Evolutionary conservation across 1,139 yeast species (phyloP).

Genomic region (Taphrina populina): DNA sequence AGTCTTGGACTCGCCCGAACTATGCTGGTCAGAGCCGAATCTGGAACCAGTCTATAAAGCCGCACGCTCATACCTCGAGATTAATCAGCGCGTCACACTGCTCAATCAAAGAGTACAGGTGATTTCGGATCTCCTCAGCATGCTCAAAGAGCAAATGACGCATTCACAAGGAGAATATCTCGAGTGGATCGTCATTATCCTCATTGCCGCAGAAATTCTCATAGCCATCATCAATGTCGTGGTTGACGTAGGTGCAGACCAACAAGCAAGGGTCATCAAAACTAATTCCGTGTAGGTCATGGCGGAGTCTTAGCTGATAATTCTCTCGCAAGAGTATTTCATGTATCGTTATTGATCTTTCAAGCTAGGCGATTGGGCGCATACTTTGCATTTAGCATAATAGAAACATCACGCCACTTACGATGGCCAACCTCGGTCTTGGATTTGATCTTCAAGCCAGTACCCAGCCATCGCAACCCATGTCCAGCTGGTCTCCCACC

Average conservation of each 20-base stretch:
- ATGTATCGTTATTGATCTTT: too few relatives aligned
- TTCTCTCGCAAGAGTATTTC: too few relatives aligned
- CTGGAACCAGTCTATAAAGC: constrained; percentile 96
- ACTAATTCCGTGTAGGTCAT: too few relatives aligned
- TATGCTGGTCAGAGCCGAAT: constrained; percentile 99
- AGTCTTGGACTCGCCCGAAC: constrained; percentile 90
- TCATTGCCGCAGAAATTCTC: constrained; percentile 87
- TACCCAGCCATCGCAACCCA: constrained; percentile 18
- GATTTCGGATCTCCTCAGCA: constrained; percentile 84
- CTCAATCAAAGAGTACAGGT: constrained; percentile 88
- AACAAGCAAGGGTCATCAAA: too few relatives aligned
- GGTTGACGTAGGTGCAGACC: constrained; percentile 38
- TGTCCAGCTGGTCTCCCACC: constrained; percentile 27
- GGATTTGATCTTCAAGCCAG: constrained; percentile 26
- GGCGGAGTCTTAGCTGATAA: too few relatives aligned
- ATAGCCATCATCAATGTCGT: constrained; percentile 75
- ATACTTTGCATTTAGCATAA: not conserved
- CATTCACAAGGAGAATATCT: constrained; percentile 65
- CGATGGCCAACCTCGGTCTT: constrained; percentile 24
- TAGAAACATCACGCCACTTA: constrained; percentile 6
- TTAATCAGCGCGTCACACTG: constrained; percentile 85
- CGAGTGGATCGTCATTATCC: constrained; percentile 86
- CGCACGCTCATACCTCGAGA: constrained; percentile 88
- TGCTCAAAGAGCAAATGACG: constrained; percentile 81
- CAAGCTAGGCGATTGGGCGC: too few relatives aligned